Evolutionary conservation across 176 grass and related monocot genomes (phyloP), one percentile per base, ranked within the genome.

Genomic region (Pontederia paniculata): DNA sequence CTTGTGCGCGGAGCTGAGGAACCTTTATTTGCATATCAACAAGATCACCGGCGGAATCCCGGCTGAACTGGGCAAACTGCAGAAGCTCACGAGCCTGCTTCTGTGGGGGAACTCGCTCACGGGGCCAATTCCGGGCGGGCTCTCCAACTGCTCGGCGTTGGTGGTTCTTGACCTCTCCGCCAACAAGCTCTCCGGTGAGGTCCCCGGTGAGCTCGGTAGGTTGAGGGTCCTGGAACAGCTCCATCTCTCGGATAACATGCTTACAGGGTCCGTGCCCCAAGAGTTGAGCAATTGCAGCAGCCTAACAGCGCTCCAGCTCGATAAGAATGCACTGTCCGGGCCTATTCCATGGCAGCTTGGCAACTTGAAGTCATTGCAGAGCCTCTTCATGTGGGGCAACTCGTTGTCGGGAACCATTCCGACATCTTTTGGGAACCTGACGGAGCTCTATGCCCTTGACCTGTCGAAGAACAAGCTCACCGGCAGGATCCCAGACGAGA

Each of bases 11-110:
- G 83, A 98, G 86, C 70, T 98, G 58, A 74, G 75, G 8, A 91
- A 91, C 41, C 80, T 98, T 8, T 91, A 91, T 72, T 60, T 98
- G 21, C 80, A 91, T 70, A 81, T 91, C 83, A 98, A 88, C 75
- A 87, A 84, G 61, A 86, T 98, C 74, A 72, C 80, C 17, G 93
- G 93, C 0, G 52, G 60, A 0, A 67, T 98, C 9, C 73, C 83
- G 0, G 17, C 43, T 4, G 52, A 77, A 19, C 63, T 74, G 12
- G 78, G 74, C 12, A 48, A 50, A 16, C 45, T 75, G 42, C 68
- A 60, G 42, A 75, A 78, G 43, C 58, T 87, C 12, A 10, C 55
- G 12, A 0, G 1, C 10, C 13, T 87, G 4, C 55, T 25, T 9
- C 37, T 86, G 9, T 65, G 15, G 5, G 0, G 0, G 1, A 87